Percentiles rank a stretch among this genome's conserved stretches.
These are phyloP conservation scores for Ramaria sp. DNA, from an alignment of 768 basidiomycete species.

Conservation along the genomic window DNA sequence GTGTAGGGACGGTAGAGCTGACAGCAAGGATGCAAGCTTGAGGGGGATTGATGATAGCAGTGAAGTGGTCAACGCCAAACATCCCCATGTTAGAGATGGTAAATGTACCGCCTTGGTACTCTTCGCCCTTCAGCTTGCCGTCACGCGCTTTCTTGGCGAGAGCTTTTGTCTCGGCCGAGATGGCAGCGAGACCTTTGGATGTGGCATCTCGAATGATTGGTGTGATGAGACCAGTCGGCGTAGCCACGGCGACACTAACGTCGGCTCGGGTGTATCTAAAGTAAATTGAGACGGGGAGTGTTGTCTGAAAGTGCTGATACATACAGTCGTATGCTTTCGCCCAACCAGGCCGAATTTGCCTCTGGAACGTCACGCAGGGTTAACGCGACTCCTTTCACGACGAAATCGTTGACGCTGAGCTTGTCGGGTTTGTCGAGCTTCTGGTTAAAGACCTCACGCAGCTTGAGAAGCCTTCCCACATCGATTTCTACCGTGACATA, in stretches of 20 bases:
- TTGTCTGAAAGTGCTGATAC: constrained; percentile 19
- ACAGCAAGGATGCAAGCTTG: constrained; percentile 97
- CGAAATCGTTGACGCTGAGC: constrained; percentile 96
- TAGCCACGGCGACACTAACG: constrained; percentile 94
- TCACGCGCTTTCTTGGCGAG: constrained; percentile 95
- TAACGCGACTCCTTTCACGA: constrained; percentile 88
- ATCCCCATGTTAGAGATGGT: constrained; percentile 99
- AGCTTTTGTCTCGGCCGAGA: constrained; percentile 85
- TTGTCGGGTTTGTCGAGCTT: constrained; percentile 80
- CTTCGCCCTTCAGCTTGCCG: constrained; percentile 86
- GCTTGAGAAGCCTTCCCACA: constrained; percentile 93
- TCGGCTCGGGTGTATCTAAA: constrained; percentile 90
- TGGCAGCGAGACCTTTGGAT: constrained; percentile 82
- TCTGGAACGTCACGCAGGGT: constrained; percentile 94
- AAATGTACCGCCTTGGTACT: constrained; percentile 99
- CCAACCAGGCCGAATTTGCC: constrained; percentile 96
- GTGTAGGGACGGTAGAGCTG: constrained; percentile 74
- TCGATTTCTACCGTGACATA: constrained; percentile 90
- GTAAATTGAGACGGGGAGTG: background rate
- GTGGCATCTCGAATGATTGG: constrained; percentile 94
- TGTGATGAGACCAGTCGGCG: constrained; percentile 91
- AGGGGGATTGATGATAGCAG: constrained; percentile 98
- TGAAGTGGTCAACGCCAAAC: constrained; percentile 92
- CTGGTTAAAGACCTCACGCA: constrained; percentile 94
- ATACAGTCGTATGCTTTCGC: constrained; percentile 90